Base-by-base conservation (phyloP, 257 asterid species). In the Solanum infundibuliforme region DNA sequence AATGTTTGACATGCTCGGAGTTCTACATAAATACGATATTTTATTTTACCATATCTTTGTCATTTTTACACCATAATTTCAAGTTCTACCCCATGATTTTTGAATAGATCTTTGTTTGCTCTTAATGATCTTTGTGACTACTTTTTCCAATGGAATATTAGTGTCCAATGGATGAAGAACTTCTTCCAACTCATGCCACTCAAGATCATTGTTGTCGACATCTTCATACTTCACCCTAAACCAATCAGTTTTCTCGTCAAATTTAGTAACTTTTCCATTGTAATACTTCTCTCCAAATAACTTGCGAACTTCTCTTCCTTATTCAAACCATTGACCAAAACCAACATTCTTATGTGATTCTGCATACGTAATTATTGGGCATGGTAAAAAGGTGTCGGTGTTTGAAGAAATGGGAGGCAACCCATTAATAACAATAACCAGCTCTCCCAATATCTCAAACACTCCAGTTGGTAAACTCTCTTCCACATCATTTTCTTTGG, bases 151-250 rank as follows among this genome's bases (percentile, higher is more conserved):
- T 23, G 98, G 94, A 82, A 91, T 87, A 52, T 87, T 89, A 20
- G 93, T 91, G 88, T 93, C 98, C 71, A 94, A 48, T 12, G 98
- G 98, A 52, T 29, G 91, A n/a, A 95, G 90, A 83, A 93, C 31
- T 77, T 91, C 69, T 88, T 90, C 89, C 89, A 95, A 82, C 83
- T 94, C 98, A 48, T 25, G 75, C 95, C 95, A 93, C 25, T 93
- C 94, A 43, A 94, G 93, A 83, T 95, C 98, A 89, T 95, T 93
- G 83, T 83, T 86, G 34, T 95, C 98, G 5, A 95, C 96, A 73
- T 95, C 98, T 62, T 93, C 95, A 62, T 95, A 94, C 11, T 77
- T 90, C 23, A 95, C 98, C 84, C 89, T 89, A 83, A 93, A 95
- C 98, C 98, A 93, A 21, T 91, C 91, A 88, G 29, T 60, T 79